Conservation (phyloP, 192 early-diverging fungal species). For the Rhizoclosmatium sp. region DNA sequence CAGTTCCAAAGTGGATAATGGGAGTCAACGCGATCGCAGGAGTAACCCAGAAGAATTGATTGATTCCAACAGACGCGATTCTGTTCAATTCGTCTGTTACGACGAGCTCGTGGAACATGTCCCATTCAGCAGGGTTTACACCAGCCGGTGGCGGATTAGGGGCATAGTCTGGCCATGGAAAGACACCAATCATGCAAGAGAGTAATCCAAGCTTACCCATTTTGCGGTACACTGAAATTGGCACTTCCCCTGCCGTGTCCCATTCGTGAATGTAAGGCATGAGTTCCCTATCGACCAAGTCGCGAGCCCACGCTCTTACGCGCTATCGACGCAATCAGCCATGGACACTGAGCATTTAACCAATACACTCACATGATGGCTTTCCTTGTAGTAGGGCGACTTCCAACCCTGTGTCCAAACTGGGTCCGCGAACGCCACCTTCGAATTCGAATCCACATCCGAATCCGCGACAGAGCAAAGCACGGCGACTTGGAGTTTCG, state of each 20-base stretch:
- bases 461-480: not conserved
- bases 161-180: slow-evolving; percentile 56
- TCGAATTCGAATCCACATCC: not conserved
- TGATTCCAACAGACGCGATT: slow-evolving; percentile 78
- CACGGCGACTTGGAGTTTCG: slow-evolving; percentile 6
- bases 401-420: slow-evolving; percentile 65
- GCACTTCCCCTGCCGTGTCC: slow-evolving; percentile 75
- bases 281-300: slow-evolving; percentile 80
- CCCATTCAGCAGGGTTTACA: slow-evolving; percentile 60
- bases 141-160: slow-evolving; percentile 35
- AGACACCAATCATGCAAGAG: slow-evolving; percentile 59
- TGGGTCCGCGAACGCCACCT: slow-evolving; percentile 78
- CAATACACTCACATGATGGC: slow-evolving; percentile 48
- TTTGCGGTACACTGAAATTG: slow-evolving; percentile 67
- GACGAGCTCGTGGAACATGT: slow-evolving; percentile 59
- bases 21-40: slow-evolving; percentile 75
- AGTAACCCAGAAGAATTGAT: slow-evolving; percentile 5
- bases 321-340: slow-evolving; percentile 37
- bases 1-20: slow-evolving; percentile 73
- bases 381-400: slow-evolving; percentile 83
- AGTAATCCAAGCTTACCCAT: slow-evolving; percentile 71
- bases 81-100: slow-evolving; percentile 81
- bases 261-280: slow-evolving; percentile 76
- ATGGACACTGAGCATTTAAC: slow-evolving; percentile 40
- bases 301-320: slow-evolving; percentile 66